Conservation (phyloP, 1,284 basidiomycete genomes). For the Ceratobasidium sp. region DNA sequence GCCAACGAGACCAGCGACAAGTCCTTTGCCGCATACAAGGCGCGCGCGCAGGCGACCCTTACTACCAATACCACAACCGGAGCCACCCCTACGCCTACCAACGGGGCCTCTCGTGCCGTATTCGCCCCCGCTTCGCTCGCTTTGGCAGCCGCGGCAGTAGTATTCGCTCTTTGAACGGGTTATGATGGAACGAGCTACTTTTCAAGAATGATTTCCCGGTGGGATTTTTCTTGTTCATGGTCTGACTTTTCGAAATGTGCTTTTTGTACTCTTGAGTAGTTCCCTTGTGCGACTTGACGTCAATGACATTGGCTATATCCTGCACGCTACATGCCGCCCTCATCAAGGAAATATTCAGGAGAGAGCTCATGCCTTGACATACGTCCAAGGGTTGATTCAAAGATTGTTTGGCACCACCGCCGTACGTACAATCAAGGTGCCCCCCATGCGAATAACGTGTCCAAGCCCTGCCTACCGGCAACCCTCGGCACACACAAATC, state of each 20-base stretch:
- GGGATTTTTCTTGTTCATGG: slow-evolving; percentile 8
- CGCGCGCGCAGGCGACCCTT: slow-evolving; percentile 47
- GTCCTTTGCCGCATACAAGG: slow-evolving; percentile 56
- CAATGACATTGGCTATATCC: slow-evolving; percentile 27
- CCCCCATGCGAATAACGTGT: no score
- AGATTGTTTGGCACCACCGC: no score
- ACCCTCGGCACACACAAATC: no score
- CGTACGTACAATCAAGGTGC: no score
- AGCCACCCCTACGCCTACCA: slow-evolving; percentile 42
- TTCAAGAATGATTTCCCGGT: slow-evolving; percentile 25
- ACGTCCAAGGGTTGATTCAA: no score
- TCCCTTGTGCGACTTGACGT: slow-evolving; percentile 24
- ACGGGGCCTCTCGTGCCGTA: slow-evolving; percentile 38
- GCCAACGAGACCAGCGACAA: slow-evolving; percentile 56
- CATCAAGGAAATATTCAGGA: no score
- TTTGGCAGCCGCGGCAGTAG: background rate
- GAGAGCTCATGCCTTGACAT: no score
- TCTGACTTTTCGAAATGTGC: slow-evolving; percentile 3
- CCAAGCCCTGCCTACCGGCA: no score
- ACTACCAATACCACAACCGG: slow-evolving; percentile 44
- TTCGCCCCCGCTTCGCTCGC: slow-evolving; percentile 10
- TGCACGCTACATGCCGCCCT: slow-evolving; percentile 5
- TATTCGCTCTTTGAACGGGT: slow-evolving; percentile 13
- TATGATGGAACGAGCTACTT: background rate
- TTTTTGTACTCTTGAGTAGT: background rate